Base-by-base conservation (phyloP, 768 basidiomycete genomes). In the Mycena olivaceomarginata region DNA sequence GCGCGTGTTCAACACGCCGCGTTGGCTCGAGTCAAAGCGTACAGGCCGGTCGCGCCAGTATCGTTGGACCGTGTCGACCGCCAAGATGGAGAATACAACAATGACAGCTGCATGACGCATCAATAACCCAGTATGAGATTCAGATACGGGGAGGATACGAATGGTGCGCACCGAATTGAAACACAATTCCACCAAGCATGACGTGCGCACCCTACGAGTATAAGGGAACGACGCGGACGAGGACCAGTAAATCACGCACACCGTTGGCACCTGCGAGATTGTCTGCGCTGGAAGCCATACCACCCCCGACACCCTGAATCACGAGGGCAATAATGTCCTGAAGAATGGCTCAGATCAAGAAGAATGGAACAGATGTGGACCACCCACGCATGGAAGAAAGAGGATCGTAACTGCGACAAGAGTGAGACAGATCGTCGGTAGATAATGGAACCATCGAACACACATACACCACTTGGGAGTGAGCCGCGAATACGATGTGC, bases 151-250 rank as follows among this genome's bases (percentile, higher is more conserved):
- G 76, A 59, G 31, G n/a, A n/a, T n/a, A 31, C 3, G 31, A 31
- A 31, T 31, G 8, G 37, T 18, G 9, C 87, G 39, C 72, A 89
- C 89, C 77, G 25, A 93, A 83, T 80, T 94, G 93, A 79, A 94
- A 89, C 18, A 85, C 85, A 72, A 95, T 94, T 64, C 93, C 94
- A 1, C 85, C 91, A 16, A 93, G 86, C 92, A 94, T 93, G 18
- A 76, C 62, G 12, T 71, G 37, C 16, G 69, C 63, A 1, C 75
- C 69, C 46, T 65, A 12, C 0, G 13, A 13, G 1, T 16, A 67
- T 22, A 3, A 20, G 6, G 41, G 2, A 48, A 46, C 20, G 22
- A 45, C 3, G 59, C 39, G 12, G 22, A 39, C 18, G n/a, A 15
- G 12, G 3, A 31, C 2, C 10, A 39, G 12, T 18, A 9, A 13